Evolutionary conservation across 1,284 basidiomycete species (phyloP).

Genomic region (Crepidotus sp.): DNA sequence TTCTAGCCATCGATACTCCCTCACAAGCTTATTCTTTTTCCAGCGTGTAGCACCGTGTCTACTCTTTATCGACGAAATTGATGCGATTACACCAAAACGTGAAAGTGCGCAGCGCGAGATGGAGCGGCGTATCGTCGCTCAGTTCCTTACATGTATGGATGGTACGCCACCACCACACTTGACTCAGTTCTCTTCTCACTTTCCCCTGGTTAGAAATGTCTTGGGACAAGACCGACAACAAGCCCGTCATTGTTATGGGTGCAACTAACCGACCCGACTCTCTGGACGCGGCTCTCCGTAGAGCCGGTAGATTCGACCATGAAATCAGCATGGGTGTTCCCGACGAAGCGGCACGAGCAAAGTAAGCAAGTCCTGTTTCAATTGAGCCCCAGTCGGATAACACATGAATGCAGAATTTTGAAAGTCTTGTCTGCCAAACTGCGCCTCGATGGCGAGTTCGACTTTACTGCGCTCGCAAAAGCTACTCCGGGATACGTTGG

Average conservation of each 20-base stretch:
- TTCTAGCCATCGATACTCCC: not conserved
- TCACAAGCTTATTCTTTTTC: not conserved
- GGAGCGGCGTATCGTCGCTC: slow-evolving; percentile 95
- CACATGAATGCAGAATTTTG: slow-evolving; percentile 52
- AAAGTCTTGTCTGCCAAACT: slow-evolving; percentile 72
- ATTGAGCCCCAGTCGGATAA: not conserved
- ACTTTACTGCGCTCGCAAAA: slow-evolving; percentile 79
- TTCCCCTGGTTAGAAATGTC: slow-evolving; percentile 54
- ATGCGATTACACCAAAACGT: slow-evolving; percentile 95
- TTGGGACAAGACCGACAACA: slow-evolving; percentile 86
- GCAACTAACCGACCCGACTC: slow-evolving; percentile 96
- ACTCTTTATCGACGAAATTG: slow-evolving; percentile 95
- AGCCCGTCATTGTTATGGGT: slow-evolving; percentile 90
- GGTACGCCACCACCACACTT: slow-evolving; percentile 40
- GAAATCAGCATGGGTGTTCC: slow-evolving; percentile 98
- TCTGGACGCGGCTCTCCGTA: slow-evolving; percentile 84
- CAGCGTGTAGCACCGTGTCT: slow-evolving; percentile 85
- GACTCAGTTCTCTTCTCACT: not conserved
- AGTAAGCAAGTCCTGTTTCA: slow-evolving; percentile 43
- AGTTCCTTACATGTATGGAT: slow-evolving; percentile 97
- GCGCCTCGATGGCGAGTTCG: slow-evolving; percentile 72
- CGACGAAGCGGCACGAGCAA: slow-evolving; percentile 81
- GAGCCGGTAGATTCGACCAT: slow-evolving; percentile 94
- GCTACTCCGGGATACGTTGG: slow-evolving; percentile 96
- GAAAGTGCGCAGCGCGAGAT: slow-evolving; percentile 97